A percentile compares a stretch with the other conserved stretches of the same genome.
phyloP scores from a whole-genome alignment of 345 rosid genomes.

The Populus alba region DNA sequence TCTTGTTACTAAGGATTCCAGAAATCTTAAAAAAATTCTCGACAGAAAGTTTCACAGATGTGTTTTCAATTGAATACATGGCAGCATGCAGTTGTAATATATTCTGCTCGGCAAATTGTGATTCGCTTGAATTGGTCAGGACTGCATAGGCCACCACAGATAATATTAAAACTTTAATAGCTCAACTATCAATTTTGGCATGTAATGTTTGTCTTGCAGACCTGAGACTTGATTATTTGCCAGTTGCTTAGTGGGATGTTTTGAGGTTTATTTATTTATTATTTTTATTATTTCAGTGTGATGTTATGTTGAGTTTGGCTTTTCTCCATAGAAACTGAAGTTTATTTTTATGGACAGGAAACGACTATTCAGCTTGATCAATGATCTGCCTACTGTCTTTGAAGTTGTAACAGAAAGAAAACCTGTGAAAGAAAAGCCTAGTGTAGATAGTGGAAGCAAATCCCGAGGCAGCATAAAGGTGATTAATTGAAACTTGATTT shows the following conservation, averaged over 20 bases:
- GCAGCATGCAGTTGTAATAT: neutral
- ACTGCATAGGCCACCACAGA: neutral
- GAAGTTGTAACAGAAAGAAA: slow-evolving; percentile 94
- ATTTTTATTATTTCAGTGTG: neutral
- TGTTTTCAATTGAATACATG: neutral
- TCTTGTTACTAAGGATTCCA: neutral
- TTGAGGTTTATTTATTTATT: neutral
- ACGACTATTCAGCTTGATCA: slow-evolving; percentile 81
- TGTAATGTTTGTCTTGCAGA: neutral
- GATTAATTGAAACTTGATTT: neutral
- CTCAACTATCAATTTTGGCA: neutral
- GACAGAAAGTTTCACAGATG: neutral
- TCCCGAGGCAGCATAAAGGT: slow-evolving; percentile 75
- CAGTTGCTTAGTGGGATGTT: neutral
- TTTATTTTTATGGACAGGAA: slow-evolving; percentile 50
- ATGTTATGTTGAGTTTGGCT: neutral
- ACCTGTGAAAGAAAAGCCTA: slow-evolving; percentile 80
- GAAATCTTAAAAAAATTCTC: neutral
- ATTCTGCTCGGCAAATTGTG: neutral
- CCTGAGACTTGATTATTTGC: neutral
- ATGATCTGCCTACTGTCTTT: slow-evolving; percentile 88
- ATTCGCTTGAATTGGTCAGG: neutral
- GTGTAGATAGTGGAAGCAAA: slow-evolving; percentile 83
- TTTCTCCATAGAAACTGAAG: neutral
- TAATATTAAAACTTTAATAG: neutral